Evolutionary conservation across 2,329 filamentous ascomycete species (phyloP), one percentile per base, ranked within the genome.

Genomic region (Arthrobotrys sphaeroides): DNA sequence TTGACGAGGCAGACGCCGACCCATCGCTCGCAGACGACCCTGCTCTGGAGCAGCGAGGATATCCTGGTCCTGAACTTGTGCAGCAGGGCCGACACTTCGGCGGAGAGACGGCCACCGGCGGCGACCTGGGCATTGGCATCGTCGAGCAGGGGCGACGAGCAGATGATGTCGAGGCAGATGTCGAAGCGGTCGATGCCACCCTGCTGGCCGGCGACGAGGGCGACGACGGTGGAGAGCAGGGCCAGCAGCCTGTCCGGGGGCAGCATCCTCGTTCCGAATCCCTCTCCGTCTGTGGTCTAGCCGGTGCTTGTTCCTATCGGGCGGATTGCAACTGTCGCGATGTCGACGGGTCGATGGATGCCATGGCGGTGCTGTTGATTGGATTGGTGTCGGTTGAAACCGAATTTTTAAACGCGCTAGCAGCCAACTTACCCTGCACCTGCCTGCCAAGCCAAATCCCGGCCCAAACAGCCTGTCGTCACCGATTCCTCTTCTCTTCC

Each of bases 11-110:
- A 79, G 28, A 78, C 62, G 3, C 77, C 79, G 10, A 53, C 67
- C 79, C 79, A 80, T 33, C 78, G 57, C 1, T 72, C 77, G 40
- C 77, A 75, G 16, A 65, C 26, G 3, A 55, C 60, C 38, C 74
- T 77, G 53, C 78, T 78, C 43, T 79, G 78, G 2, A 80, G 68
- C 12, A 80, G 74, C 22, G 79, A 72, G 20, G 79, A 79, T 49
- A 80, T 67, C 26, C 77, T 60, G 4, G 79, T 78, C 69, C 78
- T 79, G 43, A 76, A 74, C 45, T 78, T 80, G 73, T 79, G 78
- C 10, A 79, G 55, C 2, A 80, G 69, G 10, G 68, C 67, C 4
- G 73, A 64, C 5, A 72, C 75, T 28, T 79, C 79, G 7, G 47
- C 40, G 28, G 64, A n/a, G 13, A 65, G 36, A 3, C 64, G 47